Conservation (phyloP, 768 basidiomycete genomes). For the Kwoniella bestiolae region DNA sequence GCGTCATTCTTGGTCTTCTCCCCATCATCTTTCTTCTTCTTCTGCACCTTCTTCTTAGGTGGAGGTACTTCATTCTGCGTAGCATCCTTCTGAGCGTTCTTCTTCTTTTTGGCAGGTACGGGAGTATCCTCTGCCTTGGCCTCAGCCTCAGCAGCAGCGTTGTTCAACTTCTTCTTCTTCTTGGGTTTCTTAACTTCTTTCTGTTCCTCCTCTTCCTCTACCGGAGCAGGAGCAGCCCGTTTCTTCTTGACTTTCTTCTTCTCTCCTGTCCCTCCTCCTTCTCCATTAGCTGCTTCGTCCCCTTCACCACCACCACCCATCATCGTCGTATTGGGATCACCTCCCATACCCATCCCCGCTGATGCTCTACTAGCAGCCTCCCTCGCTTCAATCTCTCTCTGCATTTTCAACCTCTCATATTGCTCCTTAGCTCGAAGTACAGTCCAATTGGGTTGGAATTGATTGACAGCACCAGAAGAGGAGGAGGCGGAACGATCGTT, state of each 20-base stretch:
- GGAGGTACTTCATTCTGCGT: background rate
- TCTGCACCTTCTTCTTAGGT: slow-evolving; percentile 25
- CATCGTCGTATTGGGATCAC: background rate
- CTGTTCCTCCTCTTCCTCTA: slow-evolving; percentile 25
- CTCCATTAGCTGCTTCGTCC: background rate
- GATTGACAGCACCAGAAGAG: background rate
- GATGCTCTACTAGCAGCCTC: slow-evolving; percentile 29
- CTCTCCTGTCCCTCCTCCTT: slow-evolving; percentile 11
- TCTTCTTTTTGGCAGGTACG: background rate
- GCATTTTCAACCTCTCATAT: slow-evolving; percentile 18
- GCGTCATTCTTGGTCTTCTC: slow-evolving; percentile 13
- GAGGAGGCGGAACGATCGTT: slow-evolving; percentile 20
- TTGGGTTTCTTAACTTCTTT: slow-evolving; percentile 45
- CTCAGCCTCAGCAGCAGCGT: background rate
- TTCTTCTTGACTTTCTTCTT: slow-evolving; percentile 45
- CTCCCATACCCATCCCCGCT: slow-evolving; percentile 11
- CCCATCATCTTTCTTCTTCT: slow-evolving; percentile 12
- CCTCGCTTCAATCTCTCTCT: slow-evolving; percentile 25
- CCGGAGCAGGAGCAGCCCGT: slow-evolving; percentile 17
- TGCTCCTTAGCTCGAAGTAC: slow-evolving; percentile 41
- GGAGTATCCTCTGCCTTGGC: slow-evolving; percentile 24
- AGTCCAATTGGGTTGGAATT: slow-evolving; percentile 46
- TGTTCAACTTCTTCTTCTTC: slow-evolving; percentile 31
- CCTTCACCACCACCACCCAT: background rate
- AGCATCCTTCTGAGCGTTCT: background rate